Base-by-base conservation (phyloP, 2,329 filamentous ascomycete genomes). In the Exophiala mesophila region DNA sequence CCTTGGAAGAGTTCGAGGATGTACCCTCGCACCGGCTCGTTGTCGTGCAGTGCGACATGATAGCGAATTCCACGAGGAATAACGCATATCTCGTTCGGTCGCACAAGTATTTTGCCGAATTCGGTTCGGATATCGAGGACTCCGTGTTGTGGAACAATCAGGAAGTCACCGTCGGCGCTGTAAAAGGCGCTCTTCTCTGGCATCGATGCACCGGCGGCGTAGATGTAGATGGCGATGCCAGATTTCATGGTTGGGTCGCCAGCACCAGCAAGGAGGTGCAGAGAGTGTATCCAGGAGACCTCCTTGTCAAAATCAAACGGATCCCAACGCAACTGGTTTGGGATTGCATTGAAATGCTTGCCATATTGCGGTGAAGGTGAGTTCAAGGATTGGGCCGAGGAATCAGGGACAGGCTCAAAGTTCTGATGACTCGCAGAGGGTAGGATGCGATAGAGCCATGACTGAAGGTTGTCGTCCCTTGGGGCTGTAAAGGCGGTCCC, bases 281-380 rank as follows among this genome's bases (percentile, higher is more conserved):
- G 65, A 42, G 75, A 75, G 55, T 82, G 76, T 16, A 83, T 77
- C 79, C 80, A 85, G 55, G 83, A 79, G 2, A 78, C 78, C 60
- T 83, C 72, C 32, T 52, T 49, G 50, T 86, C 80, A 36, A 88
- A 70, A 55, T 88, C 81, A 59, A 88, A 87, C 2, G 80, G 82
- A 53, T 85, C 80, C 86, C 86, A 92, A 53, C 85, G 77, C 20
- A 90, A 71, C 63, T 90, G 85, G 58, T 89, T 88, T 3, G 86
- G 86, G 37, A 88, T 83, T 55, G 86, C 81, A 55, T 83, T 79
- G 53, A 87, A 73, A 57, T 76, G 77, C 50, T 74, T 60, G 55
- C 71, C 59, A 60, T 67, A 59, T 70, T 71, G 84, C 59, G 62
- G 76, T 65, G 24, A 61, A 52, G n/a, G 61, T 57, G 52, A 67